These are phyloP conservation scores for Magnusiomyces tetraspermus DNA, from an alignment of 1,139 yeast genomes.

Conservation along the genomic window DNA sequence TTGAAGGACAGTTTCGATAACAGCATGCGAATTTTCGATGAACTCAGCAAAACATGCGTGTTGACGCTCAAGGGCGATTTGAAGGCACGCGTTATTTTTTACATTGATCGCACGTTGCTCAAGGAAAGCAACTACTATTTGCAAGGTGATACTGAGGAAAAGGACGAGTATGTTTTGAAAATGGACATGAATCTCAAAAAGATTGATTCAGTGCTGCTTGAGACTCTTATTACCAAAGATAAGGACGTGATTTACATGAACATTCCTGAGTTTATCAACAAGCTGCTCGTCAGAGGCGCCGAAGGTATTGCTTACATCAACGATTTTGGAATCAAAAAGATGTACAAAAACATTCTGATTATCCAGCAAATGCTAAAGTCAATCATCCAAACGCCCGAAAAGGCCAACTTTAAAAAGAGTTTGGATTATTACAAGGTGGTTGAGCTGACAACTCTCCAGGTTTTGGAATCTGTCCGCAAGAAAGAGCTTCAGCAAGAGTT, in stretches of 20 bases:
- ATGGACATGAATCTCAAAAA: slow-evolving; percentile 51
- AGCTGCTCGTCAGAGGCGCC: slow-evolving; percentile 52
- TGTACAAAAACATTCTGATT: slow-evolving; percentile 59
- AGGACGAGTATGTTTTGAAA: slow-evolving; percentile 48
- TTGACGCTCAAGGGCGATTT: slow-evolving; percentile 57
- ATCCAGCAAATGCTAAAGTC: slow-evolving; percentile 69
- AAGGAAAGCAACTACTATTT: slow-evolving; percentile 34
- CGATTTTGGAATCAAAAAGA: slow-evolving; percentile 55
- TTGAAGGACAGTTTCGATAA: slow-evolving; percentile 42
- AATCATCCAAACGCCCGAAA: slow-evolving; percentile 46
- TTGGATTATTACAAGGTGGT: slow-evolving; percentile 50
- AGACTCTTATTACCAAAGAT: slow-evolving; percentile 25
- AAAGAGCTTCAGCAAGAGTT: slow-evolving; percentile 11
- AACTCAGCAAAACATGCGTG: slow-evolving; percentile 42
- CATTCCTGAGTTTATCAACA: slow-evolving; percentile 47
- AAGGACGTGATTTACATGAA: slow-evolving; percentile 38
- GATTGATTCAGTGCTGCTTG: slow-evolving; percentile 37
- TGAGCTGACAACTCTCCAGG: slow-evolving; percentile 28
- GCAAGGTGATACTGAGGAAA: slow-evolving; percentile 48
- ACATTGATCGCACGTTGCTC: slow-evolving; percentile 41
- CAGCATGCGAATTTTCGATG: slow-evolving; percentile 39
- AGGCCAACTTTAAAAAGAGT: slow-evolving; percentile 51
- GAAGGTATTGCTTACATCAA: slow-evolving; percentile 48
- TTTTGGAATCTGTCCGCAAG: slow-evolving; percentile 21
- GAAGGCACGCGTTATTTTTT: slow-evolving; percentile 52